phyloP scores from a whole-genome alignment of 192 early-diverging fungal species.

The Entomortierella beljakovae region DNA sequence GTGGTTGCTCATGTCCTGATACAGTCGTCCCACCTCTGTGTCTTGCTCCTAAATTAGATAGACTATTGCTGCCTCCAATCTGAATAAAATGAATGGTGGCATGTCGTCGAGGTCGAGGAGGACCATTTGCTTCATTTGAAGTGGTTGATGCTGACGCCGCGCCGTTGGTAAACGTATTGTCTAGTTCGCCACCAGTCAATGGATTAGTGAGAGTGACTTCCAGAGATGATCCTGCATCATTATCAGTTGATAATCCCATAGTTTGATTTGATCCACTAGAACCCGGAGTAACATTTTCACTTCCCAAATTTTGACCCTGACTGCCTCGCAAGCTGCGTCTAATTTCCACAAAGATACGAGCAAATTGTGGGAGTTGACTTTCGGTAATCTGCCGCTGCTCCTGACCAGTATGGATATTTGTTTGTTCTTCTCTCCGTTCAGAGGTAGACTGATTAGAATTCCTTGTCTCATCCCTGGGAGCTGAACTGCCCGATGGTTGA shows the following conservation, averaged over 20 bases:
- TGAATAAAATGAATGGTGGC: constrained; percentile 47
- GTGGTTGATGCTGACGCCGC: not conserved
- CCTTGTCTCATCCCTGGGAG: not conserved
- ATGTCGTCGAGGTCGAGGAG: constrained; percentile 21
- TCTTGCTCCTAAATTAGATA: not conserved
- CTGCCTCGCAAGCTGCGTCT: constrained; percentile 10
- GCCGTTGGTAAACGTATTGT: not conserved
- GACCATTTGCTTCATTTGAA: not conserved
- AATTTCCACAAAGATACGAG: constrained; percentile 15
- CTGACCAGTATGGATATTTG: not conserved
- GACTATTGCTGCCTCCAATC: constrained; percentile 4
- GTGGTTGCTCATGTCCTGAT: constrained; percentile 6
- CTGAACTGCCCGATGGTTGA: not conserved
- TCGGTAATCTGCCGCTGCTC: constrained; percentile 4
- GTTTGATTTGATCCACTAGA: not conserved
- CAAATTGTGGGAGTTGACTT: constrained; percentile 16
- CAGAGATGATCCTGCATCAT: not conserved
- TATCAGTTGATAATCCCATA: too few species aligned
- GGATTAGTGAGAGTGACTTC: not conserved
- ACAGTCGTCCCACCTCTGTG: constrained; percentile 2
- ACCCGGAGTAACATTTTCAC: not conserved
- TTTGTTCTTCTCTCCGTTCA: not conserved
- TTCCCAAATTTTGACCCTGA: constrained; percentile 1
- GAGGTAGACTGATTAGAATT: not conserved
- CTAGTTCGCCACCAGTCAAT: not conserved